Base-by-base conservation (phyloP, 2,329 filamentous ascomycete genomes). In the Hortaea sp. region DNA sequence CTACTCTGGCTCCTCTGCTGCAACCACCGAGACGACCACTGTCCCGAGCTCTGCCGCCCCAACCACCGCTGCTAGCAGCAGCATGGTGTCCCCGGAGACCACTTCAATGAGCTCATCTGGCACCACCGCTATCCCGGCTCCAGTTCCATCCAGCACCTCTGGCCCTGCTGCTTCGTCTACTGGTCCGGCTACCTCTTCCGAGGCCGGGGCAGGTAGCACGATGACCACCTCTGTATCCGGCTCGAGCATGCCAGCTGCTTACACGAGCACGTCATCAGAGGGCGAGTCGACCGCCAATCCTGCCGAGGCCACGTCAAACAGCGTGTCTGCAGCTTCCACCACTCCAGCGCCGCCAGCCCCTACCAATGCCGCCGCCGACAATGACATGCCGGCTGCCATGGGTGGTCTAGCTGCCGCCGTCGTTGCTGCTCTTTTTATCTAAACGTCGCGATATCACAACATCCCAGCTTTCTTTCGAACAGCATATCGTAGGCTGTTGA, bases 41-140 rank as follows among this genome's bases (percentile, higher is more conserved):
- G 43, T 45, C 38, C 41, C 50, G 7, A 31, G 47, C 29, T 46
- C 46, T 7, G 40, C 41, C 39, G 53, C 42, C 42, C 32, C 40
- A 38, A 47, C 43, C 35, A 41, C 48, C 41, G 39, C 49, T 29
- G 29, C 47, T 11, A 41, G 45, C 31, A 48, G 49, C 41, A 47
- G 42, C 46, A 49, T 50, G 35, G 48, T 46, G 41, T 44, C 45
- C 29, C 44, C 52, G 35, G 44, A 39, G 41, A 44, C 53, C 12
- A 47, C 45, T 27, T 49, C 53, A 34, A 42, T 39, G 10, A 46
- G 39, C 39, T 47, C 50, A 38, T 45, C 50, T 37, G 47, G 47
- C 44, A 57, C 49, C 46, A 50, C 48, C 20, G 47, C 48, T 46
- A 49, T 48, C 48, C 46, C 52, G 13, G 46, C 48, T 20, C 42